Evolutionary conservation across 2,329 filamentous ascomycete genomes (phyloP).

Genomic region (Xylariaceae sp.): DNA sequence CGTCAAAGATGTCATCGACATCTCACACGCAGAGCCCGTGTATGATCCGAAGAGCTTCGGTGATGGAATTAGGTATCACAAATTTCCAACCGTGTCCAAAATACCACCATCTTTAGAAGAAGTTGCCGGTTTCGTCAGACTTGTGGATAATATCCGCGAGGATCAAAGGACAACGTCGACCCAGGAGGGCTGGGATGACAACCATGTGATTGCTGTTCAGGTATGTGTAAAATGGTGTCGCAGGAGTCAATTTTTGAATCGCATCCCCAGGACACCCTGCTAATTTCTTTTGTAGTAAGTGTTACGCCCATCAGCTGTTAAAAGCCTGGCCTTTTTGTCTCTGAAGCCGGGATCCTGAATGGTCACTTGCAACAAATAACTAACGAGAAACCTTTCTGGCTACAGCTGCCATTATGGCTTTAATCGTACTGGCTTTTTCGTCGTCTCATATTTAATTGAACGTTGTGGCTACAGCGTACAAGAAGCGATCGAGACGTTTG

Average conservation of each 20-base stretch:
- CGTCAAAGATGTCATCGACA: slow-evolving; percentile 80
- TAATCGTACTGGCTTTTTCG: slow-evolving; percentile 89
- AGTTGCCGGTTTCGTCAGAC: slow-evolving; percentile 51
- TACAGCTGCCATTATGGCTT: slow-evolving; percentile 94
- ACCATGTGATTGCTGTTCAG: slow-evolving; percentile 53
- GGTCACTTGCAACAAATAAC: too few relatives aligned
- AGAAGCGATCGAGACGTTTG: slow-evolving; percentile 78
- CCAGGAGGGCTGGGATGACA: slow-evolving; percentile 39
- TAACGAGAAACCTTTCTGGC: slow-evolving; percentile 26
- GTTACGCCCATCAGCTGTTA: too few relatives aligned
- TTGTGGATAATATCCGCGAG: slow-evolving; percentile 59
- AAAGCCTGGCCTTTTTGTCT: too few relatives aligned
- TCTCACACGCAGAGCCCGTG: slow-evolving; percentile 85
- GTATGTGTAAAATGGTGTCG: too few relatives aligned
- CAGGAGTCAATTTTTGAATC: too few relatives aligned
- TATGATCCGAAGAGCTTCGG: slow-evolving; percentile 77
- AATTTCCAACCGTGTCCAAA: slow-evolving; percentile 90
- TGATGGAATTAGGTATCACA: slow-evolving; percentile 70
- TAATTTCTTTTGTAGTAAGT: too few relatives aligned
- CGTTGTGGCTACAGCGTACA: slow-evolving; percentile 67
- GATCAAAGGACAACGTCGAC: slow-evolving; percentile 48
- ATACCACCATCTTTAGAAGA: slow-evolving; percentile 67
- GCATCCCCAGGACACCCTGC: too few relatives aligned
- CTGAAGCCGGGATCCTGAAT: too few relatives aligned
- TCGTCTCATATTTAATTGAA: slow-evolving; percentile 89